Conservation (phyloP, 306 rosid genomes). For the Gillenia trifoliata region DNA sequence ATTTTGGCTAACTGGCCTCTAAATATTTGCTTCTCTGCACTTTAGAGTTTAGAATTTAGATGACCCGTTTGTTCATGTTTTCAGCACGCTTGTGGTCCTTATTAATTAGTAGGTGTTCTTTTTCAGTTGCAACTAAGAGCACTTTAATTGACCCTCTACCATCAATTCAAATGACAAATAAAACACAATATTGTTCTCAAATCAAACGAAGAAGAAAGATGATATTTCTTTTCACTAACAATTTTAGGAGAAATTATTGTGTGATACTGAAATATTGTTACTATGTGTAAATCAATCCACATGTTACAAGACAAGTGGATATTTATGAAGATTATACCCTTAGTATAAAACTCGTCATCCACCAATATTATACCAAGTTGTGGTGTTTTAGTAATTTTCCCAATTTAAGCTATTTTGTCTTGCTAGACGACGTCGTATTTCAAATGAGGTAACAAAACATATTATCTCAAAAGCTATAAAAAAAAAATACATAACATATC, state of each 20-base stretch:
- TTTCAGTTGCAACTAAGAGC: background rate
- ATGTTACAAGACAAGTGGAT: no score
- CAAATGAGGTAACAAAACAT: background rate
- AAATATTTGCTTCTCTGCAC: background rate
- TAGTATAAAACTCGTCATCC: no score
- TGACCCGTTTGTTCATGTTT: conserved; percentile 7
- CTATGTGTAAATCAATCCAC: no score
- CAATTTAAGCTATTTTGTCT: background rate
- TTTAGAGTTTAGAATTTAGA: background rate
- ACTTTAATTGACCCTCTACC: background rate
- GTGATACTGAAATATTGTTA: background rate
- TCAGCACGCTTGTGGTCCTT: conserved; percentile 25
- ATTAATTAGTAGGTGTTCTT: background rate
- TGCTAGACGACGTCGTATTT: background rate
- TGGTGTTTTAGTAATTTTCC: no score
- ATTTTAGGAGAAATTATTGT: background rate
- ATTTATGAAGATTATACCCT: no score
- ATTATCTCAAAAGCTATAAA: background rate
- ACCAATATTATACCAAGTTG: no score
- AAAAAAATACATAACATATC: background rate
- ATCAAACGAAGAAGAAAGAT: background rate
- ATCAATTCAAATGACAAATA: background rate
- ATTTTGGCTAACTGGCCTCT: background rate
- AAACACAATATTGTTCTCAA: background rate
- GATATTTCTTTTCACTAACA: background rate